Evolutionary conservation across 2,329 filamentous ascomycete species (phyloP).

Genomic region (Venturiaceae sp.): DNA sequence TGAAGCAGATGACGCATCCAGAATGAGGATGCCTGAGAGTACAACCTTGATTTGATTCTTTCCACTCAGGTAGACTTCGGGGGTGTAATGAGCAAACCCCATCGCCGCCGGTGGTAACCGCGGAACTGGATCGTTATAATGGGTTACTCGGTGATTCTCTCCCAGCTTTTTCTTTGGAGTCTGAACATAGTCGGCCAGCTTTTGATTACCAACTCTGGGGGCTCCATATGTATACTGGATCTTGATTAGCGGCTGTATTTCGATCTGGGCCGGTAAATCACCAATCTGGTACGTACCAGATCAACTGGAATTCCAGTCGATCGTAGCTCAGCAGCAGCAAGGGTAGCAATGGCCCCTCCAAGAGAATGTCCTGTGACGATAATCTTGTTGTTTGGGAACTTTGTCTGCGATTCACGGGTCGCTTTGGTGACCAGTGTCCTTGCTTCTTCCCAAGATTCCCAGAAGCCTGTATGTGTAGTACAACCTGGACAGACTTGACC

Average conservation of each 20-base stretch:
- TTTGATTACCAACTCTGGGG: slow-evolving; percentile 53
- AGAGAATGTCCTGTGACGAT: slow-evolving; percentile 60
- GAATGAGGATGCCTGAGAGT: slow-evolving; percentile 14
- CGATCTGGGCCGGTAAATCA: background rate
- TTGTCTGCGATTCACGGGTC: slow-evolving; percentile 20
- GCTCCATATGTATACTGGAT: slow-evolving; percentile 52
- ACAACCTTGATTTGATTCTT: slow-evolving; percentile 15
- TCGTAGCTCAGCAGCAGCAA: slow-evolving; percentile 50
- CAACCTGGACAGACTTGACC: slow-evolving; percentile 36
- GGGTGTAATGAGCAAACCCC: slow-evolving; percentile 54
- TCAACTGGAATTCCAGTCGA: slow-evolving; percentile 37
- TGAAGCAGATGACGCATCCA: slow-evolving; percentile 14
- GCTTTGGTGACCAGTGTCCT: slow-evolving; percentile 29
- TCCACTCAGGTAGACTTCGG: slow-evolving; percentile 49
- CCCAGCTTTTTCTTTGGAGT: slow-evolving; percentile 32
- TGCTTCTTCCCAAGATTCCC: slow-evolving; percentile 47
- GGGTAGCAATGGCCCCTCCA: slow-evolving; percentile 53
- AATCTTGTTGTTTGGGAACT: slow-evolving; percentile 20
- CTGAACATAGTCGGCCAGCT: slow-evolving; percentile 45
- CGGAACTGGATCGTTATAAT: slow-evolving; percentile 57
- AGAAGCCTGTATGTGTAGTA: slow-evolving; percentile 49
- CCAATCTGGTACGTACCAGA: slow-evolving; percentile 23
- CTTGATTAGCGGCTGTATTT: background rate
- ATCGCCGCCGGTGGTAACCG: slow-evolving; percentile 52
- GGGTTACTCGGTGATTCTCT: slow-evolving; percentile 55